These are phyloP conservation scores for Colletotrichum aenigma DNA, from an alignment of 2,329 filamentous ascomycete species.

Conservation along the genomic window DNA sequence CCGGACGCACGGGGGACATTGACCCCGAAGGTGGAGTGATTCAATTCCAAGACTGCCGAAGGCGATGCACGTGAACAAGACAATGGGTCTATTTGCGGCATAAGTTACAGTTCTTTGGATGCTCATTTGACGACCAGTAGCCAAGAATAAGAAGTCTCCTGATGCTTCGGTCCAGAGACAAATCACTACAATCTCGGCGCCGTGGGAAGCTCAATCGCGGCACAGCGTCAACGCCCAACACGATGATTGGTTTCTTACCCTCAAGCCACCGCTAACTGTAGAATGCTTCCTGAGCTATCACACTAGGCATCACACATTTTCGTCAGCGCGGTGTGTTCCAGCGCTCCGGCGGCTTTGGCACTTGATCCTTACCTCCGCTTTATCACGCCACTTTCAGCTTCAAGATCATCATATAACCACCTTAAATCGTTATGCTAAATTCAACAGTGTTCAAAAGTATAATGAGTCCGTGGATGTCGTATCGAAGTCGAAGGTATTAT, in stretches of 20 bases:
- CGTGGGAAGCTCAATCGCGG: background rate
- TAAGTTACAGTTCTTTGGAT: fast-evolving
- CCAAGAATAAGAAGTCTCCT: background rate
- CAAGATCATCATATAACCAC: background rate
- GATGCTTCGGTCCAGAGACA: background rate
- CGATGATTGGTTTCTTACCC: background rate
- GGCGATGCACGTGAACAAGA: background rate
- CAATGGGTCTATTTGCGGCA: background rate
- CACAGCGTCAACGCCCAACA: background rate
- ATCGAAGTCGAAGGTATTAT: background rate
- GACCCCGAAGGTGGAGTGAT: background rate
- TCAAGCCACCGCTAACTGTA: background rate
- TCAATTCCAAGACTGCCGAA: background rate
- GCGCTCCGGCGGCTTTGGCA: background rate
- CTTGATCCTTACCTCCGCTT: background rate
- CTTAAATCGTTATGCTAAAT: background rate
- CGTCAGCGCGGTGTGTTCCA: background rate
- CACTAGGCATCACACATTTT: fast-evolving
- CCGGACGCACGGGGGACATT: background rate
- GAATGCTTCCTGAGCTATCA: background rate
- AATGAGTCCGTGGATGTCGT: background rate
- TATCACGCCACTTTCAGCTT: background rate
- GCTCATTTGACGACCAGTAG: background rate
- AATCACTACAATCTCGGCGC: background rate
- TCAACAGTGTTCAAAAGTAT: background rate